Percentiles rank a stretch among this genome's conserved stretches.
These are phyloP conservation scores for Populus ilicifolia DNA, from an alignment of 345 rosid genomes.

Conservation along the genomic window DNA sequence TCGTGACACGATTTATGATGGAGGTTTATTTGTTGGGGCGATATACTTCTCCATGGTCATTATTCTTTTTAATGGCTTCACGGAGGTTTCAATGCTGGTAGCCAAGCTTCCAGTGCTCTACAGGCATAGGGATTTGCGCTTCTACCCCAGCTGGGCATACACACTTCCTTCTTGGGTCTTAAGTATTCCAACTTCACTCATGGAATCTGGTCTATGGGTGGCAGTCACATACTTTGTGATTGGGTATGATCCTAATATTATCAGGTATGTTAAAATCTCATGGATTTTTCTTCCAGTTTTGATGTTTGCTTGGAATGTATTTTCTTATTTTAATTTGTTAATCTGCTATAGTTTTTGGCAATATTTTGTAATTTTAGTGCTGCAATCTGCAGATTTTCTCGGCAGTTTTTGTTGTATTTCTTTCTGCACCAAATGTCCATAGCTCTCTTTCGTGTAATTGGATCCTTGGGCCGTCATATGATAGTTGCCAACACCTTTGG, in stretches of 20 bases:
- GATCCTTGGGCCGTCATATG: constrained; percentile 94
- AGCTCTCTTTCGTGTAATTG: constrained; percentile 90
- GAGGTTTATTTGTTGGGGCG: constrained; percentile 80
- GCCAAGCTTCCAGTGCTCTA: constrained; percentile 93
- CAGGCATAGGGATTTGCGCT: constrained; percentile 92
- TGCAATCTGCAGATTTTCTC: constrained; percentile 65
- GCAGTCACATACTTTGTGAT: constrained; percentile 78
- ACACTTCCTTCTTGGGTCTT: constrained; percentile 89
- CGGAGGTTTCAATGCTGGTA: constrained; percentile 95
- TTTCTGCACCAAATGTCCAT: constrained; percentile 92
- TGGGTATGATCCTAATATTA: constrained; percentile 81
- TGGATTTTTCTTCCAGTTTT: constrained; percentile 6
- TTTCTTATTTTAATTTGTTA: background rate
- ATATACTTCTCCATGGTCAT: constrained; percentile 95
- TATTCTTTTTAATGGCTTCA: constrained; percentile 94
- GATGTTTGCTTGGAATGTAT: constrained; percentile 8
- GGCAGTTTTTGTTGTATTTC: constrained; percentile 79
- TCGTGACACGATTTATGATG: constrained; percentile 76
- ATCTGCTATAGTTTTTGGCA: background rate
- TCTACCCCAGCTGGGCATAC: constrained; percentile 96
- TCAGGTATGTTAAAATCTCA: constrained; percentile 46
- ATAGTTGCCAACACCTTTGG: constrained; percentile 96
- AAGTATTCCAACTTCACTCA: constrained; percentile 80
- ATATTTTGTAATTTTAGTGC: constrained; percentile 8
- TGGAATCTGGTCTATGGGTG: constrained; percentile 95